Conservation (phyloP, 1,139 yeast genomes). For the Blastobotrys niveus region DNA sequence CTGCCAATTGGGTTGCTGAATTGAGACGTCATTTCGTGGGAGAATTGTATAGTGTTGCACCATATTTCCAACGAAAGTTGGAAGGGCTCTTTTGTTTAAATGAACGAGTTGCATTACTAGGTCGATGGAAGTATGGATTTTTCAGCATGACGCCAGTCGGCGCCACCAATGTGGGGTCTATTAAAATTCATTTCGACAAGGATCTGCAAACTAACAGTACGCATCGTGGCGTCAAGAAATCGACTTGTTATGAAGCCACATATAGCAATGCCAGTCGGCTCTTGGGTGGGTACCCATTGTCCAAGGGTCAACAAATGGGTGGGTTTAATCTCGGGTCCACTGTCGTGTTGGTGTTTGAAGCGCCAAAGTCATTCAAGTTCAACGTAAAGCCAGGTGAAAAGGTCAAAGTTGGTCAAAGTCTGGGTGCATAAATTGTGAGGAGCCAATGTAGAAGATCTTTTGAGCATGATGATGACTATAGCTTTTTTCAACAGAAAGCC, state of each 20-base stretch:
- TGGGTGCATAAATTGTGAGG: no score
- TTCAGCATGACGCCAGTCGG: conserved; percentile 99
- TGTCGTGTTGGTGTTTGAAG: conserved; percentile 92
- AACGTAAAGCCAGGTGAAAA: conserved; percentile 62
- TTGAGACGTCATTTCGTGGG: conserved; percentile 94
- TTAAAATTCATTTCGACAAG: conserved; percentile 85
- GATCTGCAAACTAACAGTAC: conserved; percentile 75
- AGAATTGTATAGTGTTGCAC: conserved; percentile 92
- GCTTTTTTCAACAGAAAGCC: no score
- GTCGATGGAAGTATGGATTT: conserved; percentile 95
- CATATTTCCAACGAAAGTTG: conserved; percentile 84
- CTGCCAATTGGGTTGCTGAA: conserved; percentile 93
- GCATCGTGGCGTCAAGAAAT: conserved; percentile 28
- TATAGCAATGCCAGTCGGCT: conserved; percentile 72
- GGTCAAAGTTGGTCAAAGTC: conserved; percentile 78
- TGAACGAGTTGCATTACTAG: conserved; percentile 91
- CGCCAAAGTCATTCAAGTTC: conserved; percentile 73
- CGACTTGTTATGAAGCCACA: conserved; percentile 91
- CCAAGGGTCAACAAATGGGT: conserved; percentile 94
- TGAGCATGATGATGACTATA: no score
- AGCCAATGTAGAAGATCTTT: no score
- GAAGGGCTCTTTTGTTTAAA: conserved; percentile 85
- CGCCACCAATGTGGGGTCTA: conserved; percentile 97
- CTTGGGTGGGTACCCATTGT: conserved; percentile 84
- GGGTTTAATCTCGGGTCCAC: conserved; percentile 96